Conservation (phyloP, 2,329 filamentous ascomycete genomes). For the Fusarium sp. region DNA sequence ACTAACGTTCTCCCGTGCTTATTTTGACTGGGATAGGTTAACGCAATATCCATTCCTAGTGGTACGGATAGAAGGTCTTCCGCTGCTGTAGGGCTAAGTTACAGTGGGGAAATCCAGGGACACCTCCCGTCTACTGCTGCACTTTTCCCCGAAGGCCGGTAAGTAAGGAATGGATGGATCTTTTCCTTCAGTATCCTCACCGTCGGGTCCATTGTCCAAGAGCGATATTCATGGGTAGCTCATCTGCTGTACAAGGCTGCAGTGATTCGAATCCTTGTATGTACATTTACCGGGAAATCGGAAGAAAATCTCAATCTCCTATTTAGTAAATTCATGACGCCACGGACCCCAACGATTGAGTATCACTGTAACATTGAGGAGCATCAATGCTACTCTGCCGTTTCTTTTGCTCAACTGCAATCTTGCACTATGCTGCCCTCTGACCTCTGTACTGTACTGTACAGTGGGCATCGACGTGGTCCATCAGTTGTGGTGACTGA, state of each 20-base stretch:
- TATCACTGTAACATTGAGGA: neutral
- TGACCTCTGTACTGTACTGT: neutral
- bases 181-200: neutral
- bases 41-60: neutral
- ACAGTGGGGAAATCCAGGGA: slow-evolving; percentile 4
- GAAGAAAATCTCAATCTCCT: slow-evolving; percentile 10
- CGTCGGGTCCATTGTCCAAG: neutral
- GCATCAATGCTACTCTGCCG: neutral
- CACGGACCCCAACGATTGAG: slow-evolving; percentile 6
- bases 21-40: neutral
- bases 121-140: neutral
- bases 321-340: slow-evolving; percentile 13
- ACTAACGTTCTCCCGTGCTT: neutral
- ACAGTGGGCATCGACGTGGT: neutral
- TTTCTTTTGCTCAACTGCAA: neutral
- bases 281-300: neutral
- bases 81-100: slow-evolving; percentile 11
- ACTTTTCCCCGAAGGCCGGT: neutral
- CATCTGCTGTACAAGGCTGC: neutral
- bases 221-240: neutral
- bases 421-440: neutral
- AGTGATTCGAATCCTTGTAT: neutral
- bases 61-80: neutral
- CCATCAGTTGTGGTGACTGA: slow-evolving; percentile 4
- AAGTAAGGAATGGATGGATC: neutral